Conservation (phyloP, 2,329 filamentous ascomycete species). For the Microdochium trichocladiopsis region DNA sequence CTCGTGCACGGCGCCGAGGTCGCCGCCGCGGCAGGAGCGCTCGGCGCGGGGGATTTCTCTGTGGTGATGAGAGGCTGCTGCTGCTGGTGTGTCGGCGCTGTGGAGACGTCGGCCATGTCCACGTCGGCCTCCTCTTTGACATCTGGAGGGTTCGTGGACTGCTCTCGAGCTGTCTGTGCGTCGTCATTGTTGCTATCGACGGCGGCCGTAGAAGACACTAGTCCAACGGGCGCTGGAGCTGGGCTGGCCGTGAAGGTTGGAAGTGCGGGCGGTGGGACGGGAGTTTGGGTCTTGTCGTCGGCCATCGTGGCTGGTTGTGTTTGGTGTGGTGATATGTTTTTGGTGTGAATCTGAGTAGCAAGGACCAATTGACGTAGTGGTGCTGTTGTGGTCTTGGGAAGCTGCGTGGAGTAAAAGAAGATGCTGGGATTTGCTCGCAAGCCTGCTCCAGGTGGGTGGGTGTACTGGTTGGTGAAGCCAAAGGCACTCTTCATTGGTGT, state of each 20-base stretch:
- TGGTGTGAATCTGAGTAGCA: too few species aligned
- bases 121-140: constrained; percentile 5
- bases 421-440: too few species aligned
- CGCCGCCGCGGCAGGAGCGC: constrained; percentile 28
- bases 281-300: constrained; percentile 15
- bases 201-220: neutral
- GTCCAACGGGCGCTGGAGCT: neutral
- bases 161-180: neutral
- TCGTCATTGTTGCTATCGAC: neutral
- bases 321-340: too few species aligned
- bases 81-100: constrained; percentile 1
- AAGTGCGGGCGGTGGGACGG: constrained; percentile 15
- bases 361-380: too few species aligned
- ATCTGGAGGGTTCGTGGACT: constrained; percentile 2
- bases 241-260: constrained; percentile 11
- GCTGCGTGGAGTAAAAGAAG: too few species aligned
- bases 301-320: constrained; percentile 9
- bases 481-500: too few species aligned
- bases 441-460: too few species aligned
- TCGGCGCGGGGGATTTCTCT: constrained; percentile 12
- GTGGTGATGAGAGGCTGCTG: constrained; percentile 4
- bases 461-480: too few species aligned
- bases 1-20: constrained; percentile 36
- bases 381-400: too few species aligned
- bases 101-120: constrained; percentile 1